Evolutionary conservation across 139 green algal species (phyloP), one percentile per base, ranked within the genome.

Genomic region (Coelastrella sp.): DNA sequence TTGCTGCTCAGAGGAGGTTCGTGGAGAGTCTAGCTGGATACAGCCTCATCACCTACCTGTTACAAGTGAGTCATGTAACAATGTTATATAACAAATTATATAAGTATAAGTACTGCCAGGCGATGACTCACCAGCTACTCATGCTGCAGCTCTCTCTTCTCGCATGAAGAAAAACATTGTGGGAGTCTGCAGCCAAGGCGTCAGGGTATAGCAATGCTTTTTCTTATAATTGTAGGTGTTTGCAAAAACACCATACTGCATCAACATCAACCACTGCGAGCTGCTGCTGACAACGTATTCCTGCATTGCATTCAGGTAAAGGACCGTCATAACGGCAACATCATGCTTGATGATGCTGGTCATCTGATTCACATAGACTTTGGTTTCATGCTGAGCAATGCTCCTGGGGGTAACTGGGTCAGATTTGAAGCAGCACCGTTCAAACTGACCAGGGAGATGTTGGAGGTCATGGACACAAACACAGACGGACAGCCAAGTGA

Each of bases 321-420:
- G 89, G 96, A 99, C 90, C 91, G 96, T 87, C 95, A 98, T 90
- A 98, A 98, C 84, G 95, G 94, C 86, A 98, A 98, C 91, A 95
- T 98, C 79, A 87, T 98, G 81, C 67, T 98, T 60, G 92, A 96
- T 41, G 86, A 92, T 11, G 85, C 84, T 27, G 95, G 37, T 34
- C 94, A 95, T 83, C 82, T 99, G 35, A 94, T 99, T n/a, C 97
- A 99, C 93, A 99, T 99, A 69, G 97, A 99, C 91, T 99, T 98
- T 89, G 97, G 97, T 64, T 99, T 99, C 91, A 98, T 99, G 97
- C 94, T 99, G 84, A 93, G 71, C 75, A 93, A 93, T 82, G 88
- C 89, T 21, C 84, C 88, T 25, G 88, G 84, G 7, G 17, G 94
- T n/a, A 25, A 93, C n/a, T 92, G 93, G 59, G 91, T 98, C 75